Evolutionary conservation across 1,284 basidiomycete species (phyloP).

Genomic region (Leccinum pallidistipes): DNA sequence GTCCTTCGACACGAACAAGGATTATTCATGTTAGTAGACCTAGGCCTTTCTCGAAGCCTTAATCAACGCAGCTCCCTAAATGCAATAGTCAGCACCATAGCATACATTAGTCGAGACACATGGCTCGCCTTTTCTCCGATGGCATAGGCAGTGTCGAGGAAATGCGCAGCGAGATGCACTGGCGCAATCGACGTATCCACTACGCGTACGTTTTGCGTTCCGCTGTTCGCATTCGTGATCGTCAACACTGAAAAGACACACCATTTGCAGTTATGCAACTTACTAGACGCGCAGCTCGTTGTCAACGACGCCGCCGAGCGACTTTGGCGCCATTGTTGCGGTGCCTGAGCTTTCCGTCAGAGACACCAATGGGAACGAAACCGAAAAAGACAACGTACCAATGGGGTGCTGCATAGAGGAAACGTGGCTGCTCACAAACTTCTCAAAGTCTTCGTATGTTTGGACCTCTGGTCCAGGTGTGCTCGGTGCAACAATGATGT

Average conservation of each 20-base stretch:
- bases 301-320: slow-evolving; percentile 22
- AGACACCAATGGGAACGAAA: not conserved
- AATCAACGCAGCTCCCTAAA: slow-evolving; percentile 16
- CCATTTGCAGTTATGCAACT: not conserved
- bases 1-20: not conserved
- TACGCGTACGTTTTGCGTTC: slow-evolving; percentile 21
- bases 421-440: slow-evolving; percentile 7
- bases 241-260: not conserved
- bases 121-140: slow-evolving; percentile 20
- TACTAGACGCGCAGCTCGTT: slow-evolving; percentile 19
- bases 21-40: not conserved
- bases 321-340: slow-evolving; percentile 17
- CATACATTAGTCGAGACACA: not conserved
- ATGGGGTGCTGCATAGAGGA: slow-evolving; percentile 14
- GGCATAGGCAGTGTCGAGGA: slow-evolving; percentile 22
- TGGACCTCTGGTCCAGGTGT: slow-evolving; percentile 22
- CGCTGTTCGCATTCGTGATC: slow-evolving; percentile 5
- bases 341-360: slow-evolving; percentile 16
- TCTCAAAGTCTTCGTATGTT: slow-evolving; percentile 20
- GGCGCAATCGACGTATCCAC: slow-evolving; percentile 20
- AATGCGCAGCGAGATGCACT: slow-evolving; percentile 16
- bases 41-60: slow-evolving; percentile 1
- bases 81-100: not conserved
- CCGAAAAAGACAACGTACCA: slow-evolving; percentile 4
- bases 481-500: slow-evolving; percentile 18